These are phyloP conservation scores for Suillus alpinus DNA, from an alignment of 768 basidiomycete genomes.

Conservation along the genomic window DNA sequence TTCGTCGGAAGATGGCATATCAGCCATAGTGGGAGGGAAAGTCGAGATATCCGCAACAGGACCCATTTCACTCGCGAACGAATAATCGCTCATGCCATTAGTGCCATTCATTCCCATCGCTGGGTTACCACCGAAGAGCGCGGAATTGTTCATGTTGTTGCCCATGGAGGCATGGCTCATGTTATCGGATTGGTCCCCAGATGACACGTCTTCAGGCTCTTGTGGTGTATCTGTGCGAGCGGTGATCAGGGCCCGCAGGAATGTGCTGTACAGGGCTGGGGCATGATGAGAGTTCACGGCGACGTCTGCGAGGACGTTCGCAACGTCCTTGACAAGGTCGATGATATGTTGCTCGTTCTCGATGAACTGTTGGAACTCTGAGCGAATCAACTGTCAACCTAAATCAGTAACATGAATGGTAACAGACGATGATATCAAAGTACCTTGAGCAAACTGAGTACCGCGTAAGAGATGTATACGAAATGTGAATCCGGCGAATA, in stretches of 20 bases:
- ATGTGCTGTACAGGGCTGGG: conserved; percentile 83
- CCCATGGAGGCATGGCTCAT: conserved; percentile 26
- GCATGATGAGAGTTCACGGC: conserved; percentile 83
- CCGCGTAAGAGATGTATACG: conserved; percentile 90
- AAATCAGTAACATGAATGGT: conserved; percentile 12
- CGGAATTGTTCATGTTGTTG: conserved; percentile 16
- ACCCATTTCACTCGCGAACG: conserved; percentile 82
- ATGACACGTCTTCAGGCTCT: conserved; percentile 30
- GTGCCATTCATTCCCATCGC: conserved; percentile 17
- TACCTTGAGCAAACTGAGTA: conserved; percentile 90
- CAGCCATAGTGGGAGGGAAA: conserved; percentile 86
- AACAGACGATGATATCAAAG: conserved; percentile 10
- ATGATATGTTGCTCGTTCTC: conserved; percentile 73
- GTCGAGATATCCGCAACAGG: conserved; percentile 78
- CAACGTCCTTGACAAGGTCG: conserved; percentile 73
- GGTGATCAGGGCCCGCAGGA: conserved; percentile 74
- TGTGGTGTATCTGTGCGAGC: conserved; percentile 38
- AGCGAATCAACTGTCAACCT: conserved; percentile 66
- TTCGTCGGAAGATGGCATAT: conserved; percentile 40
- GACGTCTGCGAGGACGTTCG: conserved; percentile 71
- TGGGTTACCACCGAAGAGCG: conserved; percentile 17
- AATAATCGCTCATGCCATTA: conserved; percentile 50
- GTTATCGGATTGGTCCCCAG: background rate
- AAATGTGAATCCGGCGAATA: conserved; percentile 91
- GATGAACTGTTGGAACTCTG: conserved; percentile 76